Evolutionary conservation across 2,329 filamentous ascomycete genomes (phyloP).

Genomic region (Xylariaceae sp.): DNA sequence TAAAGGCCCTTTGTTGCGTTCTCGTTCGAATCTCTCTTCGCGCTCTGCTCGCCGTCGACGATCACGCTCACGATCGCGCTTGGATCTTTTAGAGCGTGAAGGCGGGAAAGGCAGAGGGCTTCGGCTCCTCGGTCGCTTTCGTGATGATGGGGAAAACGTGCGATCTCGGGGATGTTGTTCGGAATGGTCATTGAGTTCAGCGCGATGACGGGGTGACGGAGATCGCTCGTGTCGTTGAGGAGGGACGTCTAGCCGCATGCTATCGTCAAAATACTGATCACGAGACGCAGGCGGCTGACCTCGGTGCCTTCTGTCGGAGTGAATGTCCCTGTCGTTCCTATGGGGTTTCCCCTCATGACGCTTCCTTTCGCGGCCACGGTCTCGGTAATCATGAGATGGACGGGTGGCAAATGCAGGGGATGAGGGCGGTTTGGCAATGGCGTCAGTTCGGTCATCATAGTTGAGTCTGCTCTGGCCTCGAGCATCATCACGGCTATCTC

Average conservation of each 20-base stretch:
- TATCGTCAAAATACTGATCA: slow-evolving; percentile 31
- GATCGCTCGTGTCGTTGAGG: slow-evolving; percentile 31
- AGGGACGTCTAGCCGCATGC: slow-evolving; percentile 19
- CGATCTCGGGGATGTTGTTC: slow-evolving; percentile 31
- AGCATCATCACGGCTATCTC: slow-evolving; percentile 31
- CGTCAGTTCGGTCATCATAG: slow-evolving; percentile 20
- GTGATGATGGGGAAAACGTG: slow-evolving; percentile 35
- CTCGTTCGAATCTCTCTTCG: slow-evolving; percentile 23
- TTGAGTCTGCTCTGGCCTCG: slow-evolving; percentile 33
- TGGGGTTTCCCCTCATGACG: slow-evolving; percentile 24
- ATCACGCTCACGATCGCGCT: slow-evolving; percentile 32
- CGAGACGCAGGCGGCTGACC: slow-evolving; percentile 37
- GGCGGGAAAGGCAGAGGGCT: slow-evolving; percentile 36
- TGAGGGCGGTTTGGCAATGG: slow-evolving; percentile 20
- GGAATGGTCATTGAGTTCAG: slow-evolving; percentile 33
- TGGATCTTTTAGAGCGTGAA: slow-evolving; percentile 42
- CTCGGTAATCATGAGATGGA: slow-evolving; percentile 19
- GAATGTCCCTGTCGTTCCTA: slow-evolving; percentile 32
- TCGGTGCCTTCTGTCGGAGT: slow-evolving; percentile 34
- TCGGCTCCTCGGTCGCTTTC: slow-evolving; percentile 41
- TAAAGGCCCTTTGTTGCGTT: slow-evolving; percentile 20
- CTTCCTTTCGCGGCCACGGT: slow-evolving; percentile 20
- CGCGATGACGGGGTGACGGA: slow-evolving; percentile 27
- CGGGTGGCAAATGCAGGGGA: slow-evolving; percentile 24
- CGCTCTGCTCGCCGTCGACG: slow-evolving; percentile 26